phyloP scores from a whole-genome alignment of 805 yeast species.

The Peterozyma toletana region DNA sequence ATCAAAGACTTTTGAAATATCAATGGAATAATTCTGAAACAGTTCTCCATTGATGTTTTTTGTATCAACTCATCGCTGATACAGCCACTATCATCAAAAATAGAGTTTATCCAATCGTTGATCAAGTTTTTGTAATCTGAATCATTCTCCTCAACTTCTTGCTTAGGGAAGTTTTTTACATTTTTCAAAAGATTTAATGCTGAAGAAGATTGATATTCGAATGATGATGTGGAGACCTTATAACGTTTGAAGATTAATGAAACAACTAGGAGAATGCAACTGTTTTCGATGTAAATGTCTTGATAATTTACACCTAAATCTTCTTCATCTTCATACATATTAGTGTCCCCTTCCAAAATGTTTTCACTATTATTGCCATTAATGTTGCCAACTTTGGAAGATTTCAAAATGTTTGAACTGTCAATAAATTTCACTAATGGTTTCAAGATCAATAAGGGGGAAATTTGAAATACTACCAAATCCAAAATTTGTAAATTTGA shows the following conservation, averaged over 20 bases:
- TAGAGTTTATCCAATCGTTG: conserved; percentile 71
- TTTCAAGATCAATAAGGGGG: conserved; percentile 34
- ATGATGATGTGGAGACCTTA: conserved; percentile 18
- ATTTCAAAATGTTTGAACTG: conserved; percentile 16
- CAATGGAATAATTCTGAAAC: conserved; percentile 61
- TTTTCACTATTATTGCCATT: background rate
- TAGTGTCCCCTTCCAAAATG: conserved; percentile 13
- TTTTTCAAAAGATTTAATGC: conserved; percentile 15
- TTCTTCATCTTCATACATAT: conserved; percentile 36
- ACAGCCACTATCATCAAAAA: conserved; percentile 70
- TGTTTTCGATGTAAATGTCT: conserved; percentile 63
- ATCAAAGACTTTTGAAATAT: conserved; percentile 66
- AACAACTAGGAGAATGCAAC: conserved; percentile 47
- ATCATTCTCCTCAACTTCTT: conserved; percentile 13
- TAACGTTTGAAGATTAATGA: conserved; percentile 30
- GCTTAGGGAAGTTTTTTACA: conserved; percentile 16
- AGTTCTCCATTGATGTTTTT: conserved; percentile 57
- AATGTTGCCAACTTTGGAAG: conserved; percentile 15
- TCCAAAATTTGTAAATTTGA: conserved; percentile 33
- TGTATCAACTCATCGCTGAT: conserved; percentile 78
- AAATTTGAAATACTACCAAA: conserved; percentile 32
- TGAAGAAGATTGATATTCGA: background rate
- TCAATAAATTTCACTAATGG: conserved; percentile 50
- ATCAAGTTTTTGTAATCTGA: conserved; percentile 23
- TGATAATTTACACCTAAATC: conserved; percentile 34